phyloP scores from a whole-genome alignment of 495 filamentous ascomycete species.

The Tuber aestivum region DNA sequence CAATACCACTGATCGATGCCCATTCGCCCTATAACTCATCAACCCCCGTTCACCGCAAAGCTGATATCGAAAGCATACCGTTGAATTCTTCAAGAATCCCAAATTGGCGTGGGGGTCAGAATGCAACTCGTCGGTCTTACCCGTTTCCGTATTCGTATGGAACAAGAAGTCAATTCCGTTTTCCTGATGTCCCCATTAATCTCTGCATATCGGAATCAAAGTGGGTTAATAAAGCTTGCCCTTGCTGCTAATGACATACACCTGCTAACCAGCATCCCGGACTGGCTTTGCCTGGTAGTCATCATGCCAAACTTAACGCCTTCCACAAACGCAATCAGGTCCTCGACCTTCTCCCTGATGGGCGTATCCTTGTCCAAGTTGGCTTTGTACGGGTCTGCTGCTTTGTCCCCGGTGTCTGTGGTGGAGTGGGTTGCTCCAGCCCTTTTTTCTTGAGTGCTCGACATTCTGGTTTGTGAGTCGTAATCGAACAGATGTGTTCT shows the following conservation, averaged over 20 bases:
- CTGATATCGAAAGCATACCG: slow-evolving; percentile 48
- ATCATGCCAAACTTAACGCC: slow-evolving; percentile 75
- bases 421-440: slow-evolving; percentile 16
- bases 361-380: slow-evolving; percentile 59
- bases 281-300: slow-evolving; percentile 56
- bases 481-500: background rate
- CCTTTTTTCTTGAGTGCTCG: slow-evolving; percentile 22
- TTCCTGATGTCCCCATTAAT: slow-evolving; percentile 51
- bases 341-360: slow-evolving; percentile 72
- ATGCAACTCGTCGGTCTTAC: slow-evolving; percentile 79
- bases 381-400: slow-evolving; percentile 76
- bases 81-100: slow-evolving; percentile 70
- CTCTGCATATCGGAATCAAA: slow-evolving; percentile 6
- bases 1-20: slow-evolving; percentile 74
- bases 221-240: slow-evolving; percentile 48
- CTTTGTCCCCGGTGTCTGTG: slow-evolving; percentile 42
- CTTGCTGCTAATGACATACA: slow-evolving; percentile 89
- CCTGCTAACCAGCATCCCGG: slow-evolving; percentile 62
- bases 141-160: slow-evolving; percentile 87
- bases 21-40: slow-evolving; percentile 48
- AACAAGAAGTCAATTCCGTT: slow-evolving; percentile 83
- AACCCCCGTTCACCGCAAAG: background rate
- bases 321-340: slow-evolving; percentile 61
- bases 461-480: slow-evolving; percentile 15
- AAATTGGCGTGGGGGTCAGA: slow-evolving; percentile 75